Evolutionary conservation across 2,329 filamentous ascomycete species (phyloP).

Genomic region (Drechslera avenae): DNA sequence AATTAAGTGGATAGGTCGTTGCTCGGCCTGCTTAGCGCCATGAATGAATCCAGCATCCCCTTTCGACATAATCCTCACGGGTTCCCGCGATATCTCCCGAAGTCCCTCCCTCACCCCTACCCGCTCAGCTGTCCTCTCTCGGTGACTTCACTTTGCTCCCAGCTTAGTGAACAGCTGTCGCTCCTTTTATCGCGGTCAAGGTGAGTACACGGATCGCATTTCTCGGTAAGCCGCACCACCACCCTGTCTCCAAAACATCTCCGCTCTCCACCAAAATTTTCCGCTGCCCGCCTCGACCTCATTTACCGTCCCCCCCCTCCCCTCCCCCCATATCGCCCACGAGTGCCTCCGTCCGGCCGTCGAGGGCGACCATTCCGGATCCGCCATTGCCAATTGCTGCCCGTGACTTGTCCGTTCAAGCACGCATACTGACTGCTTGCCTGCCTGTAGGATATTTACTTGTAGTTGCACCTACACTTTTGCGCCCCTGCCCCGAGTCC

Average conservation of each 20-base stretch:
- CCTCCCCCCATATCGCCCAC: conserved; percentile 32
- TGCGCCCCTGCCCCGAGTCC: conserved; percentile 16
- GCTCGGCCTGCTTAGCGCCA: conserved; percentile 40
- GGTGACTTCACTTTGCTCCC: conserved; percentile 33
- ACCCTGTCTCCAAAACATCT: conserved; percentile 26
- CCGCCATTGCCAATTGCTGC: conserved; percentile 22
- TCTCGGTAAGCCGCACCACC: conserved; percentile 43
- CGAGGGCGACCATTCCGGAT: conserved; percentile 9
- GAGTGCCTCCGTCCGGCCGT: conserved; percentile 21
- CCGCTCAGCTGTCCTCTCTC: conserved; percentile 31
- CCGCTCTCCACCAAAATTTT: conserved; percentile 45
- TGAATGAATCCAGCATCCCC: conserved; percentile 32
- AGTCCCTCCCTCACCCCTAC: conserved; percentile 22
- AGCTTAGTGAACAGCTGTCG: conserved; percentile 38
- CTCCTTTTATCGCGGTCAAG: conserved; percentile 35
- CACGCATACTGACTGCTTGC: conserved; percentile 24
- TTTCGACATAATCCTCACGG: conserved; percentile 35
- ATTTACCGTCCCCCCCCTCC: no score
- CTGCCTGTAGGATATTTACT: conserved; percentile 10
- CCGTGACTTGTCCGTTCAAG: not conserved
- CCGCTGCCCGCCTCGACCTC: conserved; percentile 32
- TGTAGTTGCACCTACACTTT: conserved; percentile 10
- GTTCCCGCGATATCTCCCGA: conserved; percentile 32
- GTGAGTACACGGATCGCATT: conserved; percentile 15
- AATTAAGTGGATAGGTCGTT: conserved; percentile 31